Evolutionary conservation across 306 rosid genomes (phyloP).

Genomic region (Vigna angularis): DNA sequence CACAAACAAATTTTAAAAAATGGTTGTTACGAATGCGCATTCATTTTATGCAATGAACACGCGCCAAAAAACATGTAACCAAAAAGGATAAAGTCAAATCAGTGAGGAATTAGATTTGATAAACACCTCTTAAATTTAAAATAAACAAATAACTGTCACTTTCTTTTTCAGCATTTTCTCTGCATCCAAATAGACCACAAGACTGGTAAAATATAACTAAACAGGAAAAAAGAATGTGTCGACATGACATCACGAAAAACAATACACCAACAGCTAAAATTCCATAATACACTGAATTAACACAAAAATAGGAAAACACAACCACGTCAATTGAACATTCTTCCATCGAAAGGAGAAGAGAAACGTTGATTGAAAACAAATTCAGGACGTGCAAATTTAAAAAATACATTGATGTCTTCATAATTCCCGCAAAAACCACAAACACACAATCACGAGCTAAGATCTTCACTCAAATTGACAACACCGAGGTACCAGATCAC

Average conservation of each 20-base stretch:
- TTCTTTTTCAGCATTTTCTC: slow-evolving; percentile 24
- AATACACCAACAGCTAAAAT: background rate
- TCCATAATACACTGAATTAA: slow-evolving; percentile 14
- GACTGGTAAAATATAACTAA: background rate
- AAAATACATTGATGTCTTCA: slow-evolving; percentile 29
- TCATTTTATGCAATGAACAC: background rate
- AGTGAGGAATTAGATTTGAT: background rate
- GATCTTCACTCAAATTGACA: slow-evolving; percentile 36
- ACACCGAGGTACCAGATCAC: background rate
- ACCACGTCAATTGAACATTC: slow-evolving; percentile 45
- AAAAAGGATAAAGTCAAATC: slow-evolving; percentile 25
- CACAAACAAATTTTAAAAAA: background rate
- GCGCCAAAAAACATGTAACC: background rate
- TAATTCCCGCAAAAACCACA: background rate
- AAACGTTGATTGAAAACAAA: slow-evolving; percentile 16
- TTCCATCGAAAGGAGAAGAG: background rate
- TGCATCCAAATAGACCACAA: slow-evolving; percentile 11
- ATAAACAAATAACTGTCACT: slow-evolving; percentile 5
- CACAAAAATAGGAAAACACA: slow-evolving; percentile 11
- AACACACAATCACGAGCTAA: slow-evolving; percentile 38
- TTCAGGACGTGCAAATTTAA: slow-evolving; percentile 1
- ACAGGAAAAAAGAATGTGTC: slow-evolving; percentile 1
- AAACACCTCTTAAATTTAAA: background rate
- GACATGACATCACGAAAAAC: slow-evolving; percentile 15
- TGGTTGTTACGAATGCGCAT: background rate